Evolutionary conservation across 805 yeast species (phyloP), one percentile per base, ranked within the genome.

Genomic region (Grigorovia humatica): DNA sequence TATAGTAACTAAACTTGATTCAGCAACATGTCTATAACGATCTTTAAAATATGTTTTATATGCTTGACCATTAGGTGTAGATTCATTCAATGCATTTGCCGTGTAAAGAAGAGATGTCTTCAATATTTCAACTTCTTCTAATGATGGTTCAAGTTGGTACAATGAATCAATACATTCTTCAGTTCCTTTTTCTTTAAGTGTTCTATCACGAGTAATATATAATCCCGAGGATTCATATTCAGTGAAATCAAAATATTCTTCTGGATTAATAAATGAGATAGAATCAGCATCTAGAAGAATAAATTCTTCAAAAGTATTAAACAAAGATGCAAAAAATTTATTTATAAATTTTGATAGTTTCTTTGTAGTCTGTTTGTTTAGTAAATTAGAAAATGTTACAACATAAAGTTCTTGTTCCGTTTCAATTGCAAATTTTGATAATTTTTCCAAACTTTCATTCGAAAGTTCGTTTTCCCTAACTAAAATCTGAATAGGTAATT

Each of bases 321-420:
- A 82, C 38, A 79, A 54, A 23, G 77, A 71, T 1, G 86, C 84
- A 30, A 81, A 59, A 64, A 83, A 73, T 61, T 82, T 83, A 54
- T 72, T 72, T 8, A 56, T 43, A 49, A 59, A 64, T 12, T 43
- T 43, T 12, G 18, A 7, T 38, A n/a, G 2, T 2, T 4, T 13
- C 17, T 38, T 38, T 15, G 12, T 15, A 8, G 15, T 38, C 3
- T 15, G 9, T 15, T 38, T n/a, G 42, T 60, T 57, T 23, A 67
- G 43, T 2, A 64, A 20, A 1, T 58, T 44, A 1, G 60, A 50
- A 35, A 59, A 57, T 49, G 65, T 60, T 1, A 66, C 58, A 5
- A 63, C 32, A 27, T 52, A 57, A 12, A 66, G 59, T 19, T 57
- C 45, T 51, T 64, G 69, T 7, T 55, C 49, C 13, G 58, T 53